Evolutionary conservation across 441 rosid species (phyloP).

Genomic region (Erodium chrysanthum): DNA sequence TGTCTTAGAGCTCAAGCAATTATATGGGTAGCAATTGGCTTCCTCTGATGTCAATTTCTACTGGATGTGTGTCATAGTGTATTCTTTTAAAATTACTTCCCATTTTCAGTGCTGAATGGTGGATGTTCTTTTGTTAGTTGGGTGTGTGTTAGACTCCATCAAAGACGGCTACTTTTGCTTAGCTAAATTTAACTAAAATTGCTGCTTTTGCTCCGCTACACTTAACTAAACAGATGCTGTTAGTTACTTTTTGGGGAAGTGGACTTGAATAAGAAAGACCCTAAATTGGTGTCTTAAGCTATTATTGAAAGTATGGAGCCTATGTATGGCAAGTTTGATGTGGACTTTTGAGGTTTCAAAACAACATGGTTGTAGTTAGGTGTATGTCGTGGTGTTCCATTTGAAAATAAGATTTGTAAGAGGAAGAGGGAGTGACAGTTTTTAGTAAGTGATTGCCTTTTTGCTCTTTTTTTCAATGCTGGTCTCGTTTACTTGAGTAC

Average conservation of each 20-base stretch:
- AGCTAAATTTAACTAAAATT: background rate
- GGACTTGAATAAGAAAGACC: background rate
- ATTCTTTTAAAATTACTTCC: background rate
- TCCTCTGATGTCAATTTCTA: background rate
- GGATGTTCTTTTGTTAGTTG: background rate
- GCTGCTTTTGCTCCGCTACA: background rate
- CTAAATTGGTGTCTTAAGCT: background rate
- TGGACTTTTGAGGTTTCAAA: background rate
- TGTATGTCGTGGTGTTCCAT: background rate
- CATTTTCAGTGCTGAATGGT: background rate
- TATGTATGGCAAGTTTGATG: background rate
- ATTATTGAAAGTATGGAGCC: background rate
- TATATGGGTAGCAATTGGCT: background rate
- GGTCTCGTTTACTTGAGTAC: background rate
- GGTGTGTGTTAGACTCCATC: background rate
- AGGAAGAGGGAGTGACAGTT: background rate
- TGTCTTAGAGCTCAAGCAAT: background rate
- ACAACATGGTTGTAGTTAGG: background rate
- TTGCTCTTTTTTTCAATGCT: background rate
- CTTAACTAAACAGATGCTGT: background rate
- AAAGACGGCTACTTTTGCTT: background rate
- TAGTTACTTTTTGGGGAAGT: background rate
- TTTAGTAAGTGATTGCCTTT: background rate
- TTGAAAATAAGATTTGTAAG: background rate
- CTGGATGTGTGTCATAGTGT: background rate